These are phyloP conservation scores for Monilinia laxa DNA, from an alignment of 2,329 filamentous ascomycete genomes.

Conservation along the genomic window DNA sequence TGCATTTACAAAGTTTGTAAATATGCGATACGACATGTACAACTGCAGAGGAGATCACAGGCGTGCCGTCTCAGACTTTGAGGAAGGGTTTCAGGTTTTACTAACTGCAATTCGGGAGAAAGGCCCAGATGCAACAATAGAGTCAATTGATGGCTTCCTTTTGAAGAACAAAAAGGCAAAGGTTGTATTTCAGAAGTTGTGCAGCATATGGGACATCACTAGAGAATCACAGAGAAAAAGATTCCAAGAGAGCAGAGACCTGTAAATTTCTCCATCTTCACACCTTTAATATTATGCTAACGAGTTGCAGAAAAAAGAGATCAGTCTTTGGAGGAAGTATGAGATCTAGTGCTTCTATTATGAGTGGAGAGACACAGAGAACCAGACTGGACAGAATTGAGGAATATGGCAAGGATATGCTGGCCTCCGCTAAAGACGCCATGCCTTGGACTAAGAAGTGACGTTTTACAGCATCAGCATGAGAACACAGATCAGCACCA, in stretches of 20 bases:
- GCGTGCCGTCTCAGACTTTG: not conserved
- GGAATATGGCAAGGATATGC: conserved; percentile 13
- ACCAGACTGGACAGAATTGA: conserved; percentile 1
- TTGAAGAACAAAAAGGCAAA: not conserved
- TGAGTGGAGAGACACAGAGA: not conserved
- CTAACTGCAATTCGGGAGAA: not conserved
- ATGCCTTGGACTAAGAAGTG: not conserved
- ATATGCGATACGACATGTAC: conserved; percentile 15
- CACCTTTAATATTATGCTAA: not conserved
- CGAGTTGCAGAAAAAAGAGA: not conserved
- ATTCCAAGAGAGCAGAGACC: conserved; percentile 1
- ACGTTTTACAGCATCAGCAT: not conserved
- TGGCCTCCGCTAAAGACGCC: conserved; percentile 4
- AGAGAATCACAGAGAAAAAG: not conserved
- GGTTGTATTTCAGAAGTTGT: not conserved
- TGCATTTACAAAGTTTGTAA: conserved; percentile 8
- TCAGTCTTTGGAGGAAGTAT: not conserved
- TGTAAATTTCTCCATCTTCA: not conserved
- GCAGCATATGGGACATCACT: not conserved
- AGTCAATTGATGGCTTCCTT: not conserved
- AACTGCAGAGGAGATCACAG: not conserved
- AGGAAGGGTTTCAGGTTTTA: not conserved
- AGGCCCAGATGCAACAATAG: not conserved
- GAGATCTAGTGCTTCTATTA: not conserved
- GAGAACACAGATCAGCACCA: not conserved